Evolutionary conservation across 2,329 filamentous ascomycete species (phyloP).

Genomic region (Thielaviopsis musarum): DNA sequence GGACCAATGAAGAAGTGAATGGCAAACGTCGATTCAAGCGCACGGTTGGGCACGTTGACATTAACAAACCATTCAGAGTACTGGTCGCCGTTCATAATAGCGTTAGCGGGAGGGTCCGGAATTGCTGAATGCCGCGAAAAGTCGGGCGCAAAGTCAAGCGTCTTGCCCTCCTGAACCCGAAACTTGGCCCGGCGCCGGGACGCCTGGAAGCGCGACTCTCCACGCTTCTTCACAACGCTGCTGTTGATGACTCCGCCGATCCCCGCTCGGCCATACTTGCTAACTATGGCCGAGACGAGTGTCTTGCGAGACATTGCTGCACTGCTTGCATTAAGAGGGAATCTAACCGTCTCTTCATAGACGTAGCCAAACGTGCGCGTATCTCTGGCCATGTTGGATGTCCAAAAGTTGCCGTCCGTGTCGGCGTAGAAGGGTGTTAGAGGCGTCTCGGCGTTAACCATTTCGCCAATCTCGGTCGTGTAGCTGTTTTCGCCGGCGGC

Average conservation of each 20-base stretch:
- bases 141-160: conserved; percentile 9
- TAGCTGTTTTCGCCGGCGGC: conserved; percentile 41
- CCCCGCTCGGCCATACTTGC: conserved; percentile 23
- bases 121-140: conserved; percentile 9
- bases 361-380: conserved; percentile 53
- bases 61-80: conserved; percentile 55
- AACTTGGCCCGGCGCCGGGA: conserved; percentile 7
- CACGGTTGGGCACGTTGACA: conserved; percentile 42
- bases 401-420: conserved; percentile 47
- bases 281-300: conserved; percentile 18
- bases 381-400: conserved; percentile 42
- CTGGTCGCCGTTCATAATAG: conserved; percentile 22
- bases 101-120: conserved; percentile 14
- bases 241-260: conserved; percentile 38
- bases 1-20: conserved; percentile 53
- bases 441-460: conserved; percentile 37
- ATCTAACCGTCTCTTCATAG: conserved; percentile 43
- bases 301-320: conserved; percentile 9
- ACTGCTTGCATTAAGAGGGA: conserved; percentile 13
- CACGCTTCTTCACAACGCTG: conserved; percentile 14
- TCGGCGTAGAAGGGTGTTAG: conserved; percentile 52
- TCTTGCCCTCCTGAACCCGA: conserved; percentile 10
- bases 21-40: conserved; percentile 40
- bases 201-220: conserved; percentile 1
- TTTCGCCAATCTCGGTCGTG: conserved; percentile 35